Evolutionary conservation across 2,329 filamentous ascomycete species (phyloP).

Genomic region (Phialemoniopsis sp.): DNA sequence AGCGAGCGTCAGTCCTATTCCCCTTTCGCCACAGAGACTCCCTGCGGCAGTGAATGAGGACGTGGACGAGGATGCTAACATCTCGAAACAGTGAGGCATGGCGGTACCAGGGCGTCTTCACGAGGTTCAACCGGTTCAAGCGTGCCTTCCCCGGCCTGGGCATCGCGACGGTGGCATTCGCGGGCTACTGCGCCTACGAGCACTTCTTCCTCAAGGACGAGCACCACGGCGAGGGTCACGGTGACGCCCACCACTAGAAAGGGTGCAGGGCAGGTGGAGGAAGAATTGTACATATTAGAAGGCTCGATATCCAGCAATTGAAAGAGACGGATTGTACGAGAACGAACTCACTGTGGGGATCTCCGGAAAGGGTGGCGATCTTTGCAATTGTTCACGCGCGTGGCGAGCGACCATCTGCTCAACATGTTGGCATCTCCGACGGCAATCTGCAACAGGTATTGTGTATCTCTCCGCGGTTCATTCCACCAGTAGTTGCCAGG

Average conservation of each 20-base stretch:
- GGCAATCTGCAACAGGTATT: no score
- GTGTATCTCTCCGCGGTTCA: no score
- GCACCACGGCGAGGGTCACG: slow-evolving; percentile 53
- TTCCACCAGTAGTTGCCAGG: no score
- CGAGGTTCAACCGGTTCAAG: slow-evolving; percentile 85
- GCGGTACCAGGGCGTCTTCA: slow-evolving; percentile 88
- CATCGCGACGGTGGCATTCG: slow-evolving; percentile 87
- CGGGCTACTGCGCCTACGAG: slow-evolving; percentile 85
- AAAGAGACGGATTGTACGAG: background rate
- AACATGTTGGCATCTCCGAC: no score
- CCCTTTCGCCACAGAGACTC: no score
- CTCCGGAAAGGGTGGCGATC: no score
- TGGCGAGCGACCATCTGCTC: no score
- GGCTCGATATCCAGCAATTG: slow-evolving; percentile 1
- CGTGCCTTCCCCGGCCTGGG: slow-evolving; percentile 84
- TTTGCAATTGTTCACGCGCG: no score
- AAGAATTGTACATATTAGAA: slow-evolving; percentile 29
- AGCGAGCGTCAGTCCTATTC: slow-evolving; percentile 48
- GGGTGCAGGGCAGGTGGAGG: slow-evolving; percentile 7
- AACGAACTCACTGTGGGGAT: no score
- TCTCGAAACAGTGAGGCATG: slow-evolving; percentile 73
- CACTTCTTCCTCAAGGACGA: slow-evolving; percentile 78
- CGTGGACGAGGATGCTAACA: background rate
- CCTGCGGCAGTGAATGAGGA: no score
- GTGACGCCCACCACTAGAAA: slow-evolving; percentile 19